Percentiles rank a stretch among this genome's conserved stretches.
Evolutionary conservation across 2,329 filamentous ascomycete genomes (phyloP).

Genomic region (Periconia digitata): DNA sequence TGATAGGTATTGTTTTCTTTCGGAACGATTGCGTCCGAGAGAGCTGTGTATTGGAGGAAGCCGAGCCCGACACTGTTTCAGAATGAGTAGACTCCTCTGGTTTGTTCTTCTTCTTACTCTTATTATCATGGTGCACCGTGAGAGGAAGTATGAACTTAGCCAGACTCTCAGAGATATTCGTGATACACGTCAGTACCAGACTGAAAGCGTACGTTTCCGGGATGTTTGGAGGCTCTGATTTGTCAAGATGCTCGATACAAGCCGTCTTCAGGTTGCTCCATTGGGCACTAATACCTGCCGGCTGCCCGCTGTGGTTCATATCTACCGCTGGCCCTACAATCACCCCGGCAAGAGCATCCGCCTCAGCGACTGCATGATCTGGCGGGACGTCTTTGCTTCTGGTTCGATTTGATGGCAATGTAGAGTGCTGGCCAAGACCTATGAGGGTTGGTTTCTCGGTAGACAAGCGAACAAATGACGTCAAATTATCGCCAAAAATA

Average conservation of each 20-base stretch:
- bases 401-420: constrained; percentile 68
- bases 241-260: constrained; percentile 93
- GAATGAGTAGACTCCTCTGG: constrained; percentile 29
- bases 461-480: constrained; percentile 86
- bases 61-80: constrained; percentile 30
- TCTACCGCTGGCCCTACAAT: constrained; percentile 70
- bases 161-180: constrained; percentile 84
- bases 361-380: constrained; percentile 87
- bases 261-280: constrained; percentile 88
- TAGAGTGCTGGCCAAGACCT: constrained; percentile 85
- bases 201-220: constrained; percentile 95
- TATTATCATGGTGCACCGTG: constrained; percentile 75
- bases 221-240: constrained; percentile 76
- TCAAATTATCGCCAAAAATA: constrained; percentile 79
- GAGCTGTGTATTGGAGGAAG: constrained; percentile 32
- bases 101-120: constrained; percentile 45
- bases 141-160: constrained; percentile 92
- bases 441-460: constrained; percentile 89
- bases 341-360: constrained; percentile 82
- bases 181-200: constrained; percentile 84
- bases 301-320: constrained; percentile 60
- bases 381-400: constrained; percentile 60
- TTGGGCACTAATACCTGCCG: constrained; percentile 80
- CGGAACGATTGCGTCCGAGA: constrained; percentile 70
- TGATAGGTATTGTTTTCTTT: constrained; percentile 76